Evolutionary conservation across 768 basidiomycete species (phyloP).

Genomic region (Cubamyces lactineus): DNA sequence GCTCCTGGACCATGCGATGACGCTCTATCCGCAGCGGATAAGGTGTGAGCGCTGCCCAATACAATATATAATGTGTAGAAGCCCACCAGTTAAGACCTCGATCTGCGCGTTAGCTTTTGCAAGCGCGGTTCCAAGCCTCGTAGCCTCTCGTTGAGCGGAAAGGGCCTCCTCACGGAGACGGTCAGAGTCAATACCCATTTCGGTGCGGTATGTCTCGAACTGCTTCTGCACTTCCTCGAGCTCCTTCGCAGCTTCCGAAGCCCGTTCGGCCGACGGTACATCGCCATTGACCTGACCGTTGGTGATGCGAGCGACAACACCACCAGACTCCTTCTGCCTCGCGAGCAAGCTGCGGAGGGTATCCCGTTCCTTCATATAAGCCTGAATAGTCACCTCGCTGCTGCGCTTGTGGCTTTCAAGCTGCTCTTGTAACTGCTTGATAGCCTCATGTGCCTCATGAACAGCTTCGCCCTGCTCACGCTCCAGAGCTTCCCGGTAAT

Average conservation of each 20-base stretch:
- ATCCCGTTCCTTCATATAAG: constrained; percentile 87
- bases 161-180: constrained; percentile 72
- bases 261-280: constrained; percentile 9
- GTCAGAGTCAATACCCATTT: constrained; percentile 79
- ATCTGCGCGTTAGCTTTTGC: constrained; percentile 86
- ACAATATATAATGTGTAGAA: too few species aligned
- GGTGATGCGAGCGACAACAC: not conserved
- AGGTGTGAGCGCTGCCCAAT: not conserved
- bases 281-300: constrained; percentile 35
- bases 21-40: constrained; percentile 50
- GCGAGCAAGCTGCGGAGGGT: constrained; percentile 76
- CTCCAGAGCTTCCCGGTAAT: constrained; percentile 70
- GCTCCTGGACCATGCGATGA: constrained; percentile 71
- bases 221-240: constrained; percentile 75
- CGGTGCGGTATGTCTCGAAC: constrained; percentile 78
- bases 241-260: constrained; percentile 54
- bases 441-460: constrained; percentile 85
- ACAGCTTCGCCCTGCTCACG: constrained; percentile 80
- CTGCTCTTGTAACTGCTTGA: constrained; percentile 75
- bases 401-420: constrained; percentile 78
- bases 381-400: constrained; percentile 71
- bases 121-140: constrained; percentile 62
- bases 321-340: constrained; percentile 39
- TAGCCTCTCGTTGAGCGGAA: constrained; percentile 67
- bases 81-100: constrained; percentile 75